A percentile compares a stretch with the other conserved stretches of the same genome.
These are phyloP conservation scores for Lodderomyces pseudojiufengensis DNA, from an alignment of 1,139 yeast genomes.

Conservation along the genomic window DNA sequence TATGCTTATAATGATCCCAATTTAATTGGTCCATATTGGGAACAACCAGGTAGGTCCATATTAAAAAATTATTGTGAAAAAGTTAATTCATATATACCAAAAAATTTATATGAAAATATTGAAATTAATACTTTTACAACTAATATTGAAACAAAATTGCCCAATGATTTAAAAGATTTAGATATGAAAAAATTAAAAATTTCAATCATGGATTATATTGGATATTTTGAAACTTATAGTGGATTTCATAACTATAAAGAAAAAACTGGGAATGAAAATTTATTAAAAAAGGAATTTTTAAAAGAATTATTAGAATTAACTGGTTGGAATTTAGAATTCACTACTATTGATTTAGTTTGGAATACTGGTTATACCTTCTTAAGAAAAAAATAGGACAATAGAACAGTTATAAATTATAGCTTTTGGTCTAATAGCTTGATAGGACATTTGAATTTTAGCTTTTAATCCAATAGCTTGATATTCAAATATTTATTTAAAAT, in stretches of 20 bases:
- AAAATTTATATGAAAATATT: conserved; percentile 25
- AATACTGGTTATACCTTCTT: conserved; percentile 40
- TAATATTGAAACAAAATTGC: conserved; percentile 17
- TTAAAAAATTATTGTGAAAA: conserved; percentile 25
- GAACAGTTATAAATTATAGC: too few relatives aligned
- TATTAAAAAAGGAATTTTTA: conserved; percentile 19
- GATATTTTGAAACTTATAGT: conserved; percentile 38
- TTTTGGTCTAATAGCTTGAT: too few relatives aligned
- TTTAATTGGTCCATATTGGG: conserved; percentile 43
- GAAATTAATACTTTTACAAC: conserved; percentile 21
- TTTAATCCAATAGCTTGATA: too few relatives aligned
- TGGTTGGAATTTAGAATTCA: conserved; percentile 30
- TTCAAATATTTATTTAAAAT: too few relatives aligned
- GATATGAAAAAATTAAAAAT: conserved; percentile 21
- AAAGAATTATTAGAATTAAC: conserved; percentile 24
- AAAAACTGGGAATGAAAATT: conserved; percentile 25
- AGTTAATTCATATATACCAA: conserved; percentile 33
- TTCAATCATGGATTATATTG: conserved; percentile 22
- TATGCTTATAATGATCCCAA: conserved; percentile 35
- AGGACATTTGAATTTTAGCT: too few relatives aligned
- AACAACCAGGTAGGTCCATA: conserved; percentile 41
- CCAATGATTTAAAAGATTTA: conserved; percentile 21
- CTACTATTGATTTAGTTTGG: conserved; percentile 35
- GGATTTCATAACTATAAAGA: conserved; percentile 33
- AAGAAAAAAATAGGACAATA: conserved; percentile 20